These are phyloP conservation scores for Polytolypa hystricis DNA, from an alignment of 2,329 filamentous ascomycete species.

Conservation along the genomic window DNA sequence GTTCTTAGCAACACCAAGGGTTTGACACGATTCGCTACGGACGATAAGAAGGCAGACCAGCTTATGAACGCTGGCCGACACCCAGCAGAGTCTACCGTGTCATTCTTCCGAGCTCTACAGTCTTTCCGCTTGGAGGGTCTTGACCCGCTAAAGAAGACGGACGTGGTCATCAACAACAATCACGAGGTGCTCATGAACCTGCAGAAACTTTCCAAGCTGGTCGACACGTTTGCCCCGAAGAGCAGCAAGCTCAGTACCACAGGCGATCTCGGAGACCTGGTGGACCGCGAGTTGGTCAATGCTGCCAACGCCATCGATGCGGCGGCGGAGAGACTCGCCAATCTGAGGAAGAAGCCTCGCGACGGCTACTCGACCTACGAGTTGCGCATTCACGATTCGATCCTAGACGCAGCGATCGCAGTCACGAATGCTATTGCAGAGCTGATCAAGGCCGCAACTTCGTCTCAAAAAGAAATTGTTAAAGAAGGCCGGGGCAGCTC, in stretches of 20 bases:
- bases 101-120: conserved; percentile 88
- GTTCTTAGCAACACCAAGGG: conserved; percentile 96
- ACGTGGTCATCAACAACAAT: conserved; percentile 95
- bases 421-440: conserved; percentile 90
- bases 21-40: conserved; percentile 79
- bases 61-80: conserved; percentile 72
- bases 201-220: conserved; percentile 85
- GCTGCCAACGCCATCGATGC: conserved; percentile 92
- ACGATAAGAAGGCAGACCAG: conserved; percentile 87
- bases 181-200: conserved; percentile 91
- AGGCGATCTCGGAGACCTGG: conserved; percentile 84
- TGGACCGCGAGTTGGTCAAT: conserved; percentile 83
- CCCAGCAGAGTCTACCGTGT: conserved; percentile 75
- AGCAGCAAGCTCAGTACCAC: conserved; percentile 66
- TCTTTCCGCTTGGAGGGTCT: conserved; percentile 89
- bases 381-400: conserved; percentile 88
- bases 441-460: conserved; percentile 88
- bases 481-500: conserved; percentile 79
- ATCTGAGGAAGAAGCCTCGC: conserved; percentile 90
- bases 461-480: conserved; percentile 92
- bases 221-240: conserved; percentile 82
- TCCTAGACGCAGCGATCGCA: conserved; percentile 82
- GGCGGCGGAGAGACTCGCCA: conserved; percentile 76
- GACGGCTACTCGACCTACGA: conserved; percentile 95
- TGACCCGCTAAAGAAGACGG: conserved; percentile 83